Evolutionary conservation across 2,329 filamentous ascomycete species (phyloP).

Genomic region (Beauveria brongniartii): DNA sequence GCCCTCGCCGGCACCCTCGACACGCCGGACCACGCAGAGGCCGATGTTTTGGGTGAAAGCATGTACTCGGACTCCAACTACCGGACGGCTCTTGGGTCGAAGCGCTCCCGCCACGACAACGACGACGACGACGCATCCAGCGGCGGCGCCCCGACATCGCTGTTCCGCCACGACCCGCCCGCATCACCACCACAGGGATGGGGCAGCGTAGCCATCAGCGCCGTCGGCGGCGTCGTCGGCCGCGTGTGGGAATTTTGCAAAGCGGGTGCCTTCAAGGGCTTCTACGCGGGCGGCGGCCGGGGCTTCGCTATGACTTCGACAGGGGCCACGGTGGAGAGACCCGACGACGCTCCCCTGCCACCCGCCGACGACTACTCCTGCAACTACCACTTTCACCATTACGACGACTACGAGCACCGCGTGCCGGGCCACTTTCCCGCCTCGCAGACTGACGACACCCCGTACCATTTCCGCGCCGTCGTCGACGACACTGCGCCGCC

Average conservation of each 20-base stretch:
- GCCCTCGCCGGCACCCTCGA: conserved; percentile 47
- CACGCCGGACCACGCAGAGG: conserved; percentile 32
- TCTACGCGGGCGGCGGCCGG: conserved; percentile 75
- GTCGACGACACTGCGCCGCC: background rate
- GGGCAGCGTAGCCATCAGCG: conserved; percentile 51
- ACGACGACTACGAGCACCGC: conserved; percentile 19
- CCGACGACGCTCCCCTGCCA: conserved; percentile 16
- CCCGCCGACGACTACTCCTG: conserved; percentile 11
- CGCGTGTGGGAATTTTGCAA: conserved; percentile 83
- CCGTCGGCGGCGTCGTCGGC: conserved; percentile 45
- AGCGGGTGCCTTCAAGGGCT: conserved; percentile 66
- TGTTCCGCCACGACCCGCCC: conserved; percentile 25
- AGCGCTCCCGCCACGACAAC: conserved; percentile 26
- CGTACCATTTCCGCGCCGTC: background rate
- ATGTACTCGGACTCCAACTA: conserved; percentile 51
- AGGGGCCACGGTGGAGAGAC: conserved; percentile 13
- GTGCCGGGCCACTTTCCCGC: conserved; percentile 24
- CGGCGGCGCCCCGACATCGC: conserved; percentile 21
- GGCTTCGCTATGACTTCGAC: conserved; percentile 49
- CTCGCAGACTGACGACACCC: conserved; percentile 22
- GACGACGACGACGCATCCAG: conserved; percentile 27
- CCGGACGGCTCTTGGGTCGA: conserved; percentile 43
- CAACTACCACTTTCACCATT: conserved; percentile 15
- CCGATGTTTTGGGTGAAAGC: conserved; percentile 41
- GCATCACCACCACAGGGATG: conserved; percentile 34